Conservation (phyloP, 306 rosid species). For the Alnus rubra region DNA sequence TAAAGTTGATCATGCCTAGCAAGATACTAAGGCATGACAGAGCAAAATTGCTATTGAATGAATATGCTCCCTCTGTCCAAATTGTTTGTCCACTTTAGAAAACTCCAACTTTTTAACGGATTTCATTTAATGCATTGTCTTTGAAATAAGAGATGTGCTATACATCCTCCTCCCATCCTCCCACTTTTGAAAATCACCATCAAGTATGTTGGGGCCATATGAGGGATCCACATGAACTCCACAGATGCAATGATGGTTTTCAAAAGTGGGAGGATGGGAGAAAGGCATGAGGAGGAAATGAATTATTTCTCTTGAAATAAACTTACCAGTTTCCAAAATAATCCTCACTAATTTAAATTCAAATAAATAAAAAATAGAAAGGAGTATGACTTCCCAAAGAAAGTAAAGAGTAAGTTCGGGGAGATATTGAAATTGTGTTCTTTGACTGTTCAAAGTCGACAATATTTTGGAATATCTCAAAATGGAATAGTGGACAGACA, state of each 20-base stretch:
- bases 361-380: not conserved
- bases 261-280: too few relatives aligned
- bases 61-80: not conserved
- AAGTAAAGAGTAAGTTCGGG: not conserved
- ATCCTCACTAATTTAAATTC: not conserved
- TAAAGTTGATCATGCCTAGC: not conserved
- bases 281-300: too few relatives aligned
- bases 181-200: too few relatives aligned
- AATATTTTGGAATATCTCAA: too few relatives aligned
- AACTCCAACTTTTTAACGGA: not conserved
- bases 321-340: not conserved
- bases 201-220: too few relatives aligned
- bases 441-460: too few relatives aligned
- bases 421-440: not conserved
- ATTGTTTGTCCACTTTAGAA: not conserved
- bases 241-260: too few relatives aligned
- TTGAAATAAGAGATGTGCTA: too few relatives aligned
- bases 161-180: too few relatives aligned
- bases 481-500: not conserved
- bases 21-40: not conserved
- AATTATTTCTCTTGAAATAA: too few relatives aligned
- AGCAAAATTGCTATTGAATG: not conserved
- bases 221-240: too few relatives aligned
- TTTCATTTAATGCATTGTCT: not conserved
- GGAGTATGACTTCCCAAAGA: not conserved